Base-by-base conservation (phyloP, 2,329 filamentous ascomycete species). In the Fusarium lateritium region DNA sequence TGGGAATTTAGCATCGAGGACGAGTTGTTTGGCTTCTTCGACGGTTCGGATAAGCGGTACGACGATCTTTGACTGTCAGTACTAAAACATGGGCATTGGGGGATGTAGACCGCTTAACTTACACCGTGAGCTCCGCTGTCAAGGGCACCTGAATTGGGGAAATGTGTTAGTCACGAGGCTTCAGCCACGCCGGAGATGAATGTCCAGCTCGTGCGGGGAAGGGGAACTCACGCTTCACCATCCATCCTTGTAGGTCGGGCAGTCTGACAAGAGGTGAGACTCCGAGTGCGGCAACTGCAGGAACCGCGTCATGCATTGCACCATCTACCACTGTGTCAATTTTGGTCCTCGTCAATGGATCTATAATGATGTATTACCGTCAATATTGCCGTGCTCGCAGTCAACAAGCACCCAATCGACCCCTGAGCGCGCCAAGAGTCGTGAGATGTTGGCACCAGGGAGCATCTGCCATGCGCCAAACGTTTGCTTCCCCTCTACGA, bases 361-460 rank as follows among this genome's bases (percentile, higher is more conserved):
- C 36, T 69, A 26, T 62, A 55, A 13, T 14, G 40, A 26, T n/a
- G 33, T 17, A 70, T 33, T 71, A 82, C 81, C 85, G 38, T 83
- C 83, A 59, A 86, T 78, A 65, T 83, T 84, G 10, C 85, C 85
- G 69, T 87, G 85, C 70, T 85, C 85, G 57, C 84, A 85, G 65
- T 86, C 85, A 50, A 87, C 86, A 76, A 91, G 81, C 10, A 93
- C 86, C 84, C 90, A 92, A 74, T 92, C 90, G 2, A 90, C 83
- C 1, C 89, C 90, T 2, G 85, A 79, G 56, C 88, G 81, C 3
- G 91, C 89, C 47, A 93, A 80, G n/a, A 84, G 77, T 54, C 88
- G 83, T 6, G 88, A 88, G 15, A 90, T 79, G 65, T 90, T 89
- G 43, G 84, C 81, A 0, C 88, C 86, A 0, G 88, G 88, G 54